Conservation (phyloP, 768 basidiomycete species). For the Phylloporus rhodoxanthus region DNA sequence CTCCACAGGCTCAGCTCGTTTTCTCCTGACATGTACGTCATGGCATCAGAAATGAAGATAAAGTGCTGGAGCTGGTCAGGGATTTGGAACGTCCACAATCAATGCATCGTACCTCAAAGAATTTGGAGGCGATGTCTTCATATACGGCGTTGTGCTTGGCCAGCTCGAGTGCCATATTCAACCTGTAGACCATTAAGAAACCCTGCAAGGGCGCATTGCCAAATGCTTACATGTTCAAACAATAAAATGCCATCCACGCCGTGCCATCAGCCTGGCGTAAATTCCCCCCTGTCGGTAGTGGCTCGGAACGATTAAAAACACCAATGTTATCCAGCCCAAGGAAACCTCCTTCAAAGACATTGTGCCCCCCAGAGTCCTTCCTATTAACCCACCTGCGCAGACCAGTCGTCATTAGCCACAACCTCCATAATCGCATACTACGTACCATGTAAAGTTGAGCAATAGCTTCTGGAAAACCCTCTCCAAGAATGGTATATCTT, state of each 20-base stretch:
- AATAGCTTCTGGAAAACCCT: slow-evolving; percentile 97
- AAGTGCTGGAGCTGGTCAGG: slow-evolving; percentile 62
- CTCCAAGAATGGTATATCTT: slow-evolving; percentile 90
- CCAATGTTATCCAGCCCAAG: slow-evolving; percentile 97
- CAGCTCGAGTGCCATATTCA: slow-evolving; percentile 94
- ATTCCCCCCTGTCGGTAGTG: slow-evolving; percentile 87
- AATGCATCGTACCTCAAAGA: slow-evolving; percentile 62
- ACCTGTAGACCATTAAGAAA: slow-evolving; percentile 40
- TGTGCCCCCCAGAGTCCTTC: slow-evolving; percentile 91
- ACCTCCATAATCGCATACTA: not conserved
- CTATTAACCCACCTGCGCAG: slow-evolving; percentile 89
- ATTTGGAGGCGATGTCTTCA: slow-evolving; percentile 98
- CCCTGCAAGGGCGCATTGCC: not conserved
- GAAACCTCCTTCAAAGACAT: slow-evolving; percentile 98
- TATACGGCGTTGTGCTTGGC: slow-evolving; percentile 98
- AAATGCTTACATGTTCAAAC: slow-evolving; percentile 76
- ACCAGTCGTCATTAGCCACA: not conserved
- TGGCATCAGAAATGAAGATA: slow-evolving; percentile 96
- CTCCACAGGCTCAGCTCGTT: slow-evolving; percentile 86
- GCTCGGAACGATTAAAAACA: slow-evolving; percentile 95
- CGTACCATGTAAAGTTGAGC: slow-evolving; percentile 92
- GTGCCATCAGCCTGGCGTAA: slow-evolving; percentile 98
- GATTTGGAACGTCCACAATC: slow-evolving; percentile 2
- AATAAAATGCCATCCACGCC: slow-evolving; percentile 99
- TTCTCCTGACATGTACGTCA: slow-evolving; percentile 86